Conservation (phyloP, 768 basidiomycete species). For the Tricholoma saponaceum region DNA sequence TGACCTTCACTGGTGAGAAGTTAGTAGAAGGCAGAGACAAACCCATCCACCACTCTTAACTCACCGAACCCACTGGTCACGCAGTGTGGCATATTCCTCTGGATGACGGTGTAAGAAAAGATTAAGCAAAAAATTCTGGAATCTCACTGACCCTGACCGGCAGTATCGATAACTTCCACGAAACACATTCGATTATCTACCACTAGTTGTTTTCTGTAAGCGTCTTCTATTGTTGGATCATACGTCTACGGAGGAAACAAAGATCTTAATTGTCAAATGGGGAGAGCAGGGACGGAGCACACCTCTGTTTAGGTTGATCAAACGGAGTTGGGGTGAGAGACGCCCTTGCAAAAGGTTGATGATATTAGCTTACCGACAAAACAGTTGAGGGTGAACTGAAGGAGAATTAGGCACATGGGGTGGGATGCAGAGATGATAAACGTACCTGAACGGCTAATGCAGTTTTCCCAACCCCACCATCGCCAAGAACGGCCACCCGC, state of each 20-base stretch:
- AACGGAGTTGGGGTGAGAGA: background rate
- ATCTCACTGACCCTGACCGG: constrained; percentile 79
- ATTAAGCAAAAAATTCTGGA: constrained; percentile 10
- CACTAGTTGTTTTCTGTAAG: constrained; percentile 91
- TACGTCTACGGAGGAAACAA: constrained; percentile 60
- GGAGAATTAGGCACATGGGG: constrained; percentile 6
- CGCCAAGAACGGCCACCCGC: constrained; percentile 94
- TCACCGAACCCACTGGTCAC: constrained; percentile 97
- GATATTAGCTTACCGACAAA: constrained; percentile 75
- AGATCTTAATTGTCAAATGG: constrained; percentile 9
- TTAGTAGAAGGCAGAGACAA: constrained; percentile 7
- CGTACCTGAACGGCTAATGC: constrained; percentile 91
- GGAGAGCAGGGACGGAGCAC: constrained; percentile 13
- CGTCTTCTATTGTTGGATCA: constrained; percentile 98
- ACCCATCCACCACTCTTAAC: constrained; percentile 24
- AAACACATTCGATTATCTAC: constrained; percentile 96
- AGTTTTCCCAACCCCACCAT: constrained; percentile 97
- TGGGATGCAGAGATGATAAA: constrained; percentile 8
- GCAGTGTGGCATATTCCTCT: constrained; percentile 97
- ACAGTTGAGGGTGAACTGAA: constrained; percentile 90
- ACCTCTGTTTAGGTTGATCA: constrained; percentile 48
- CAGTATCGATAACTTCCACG: constrained; percentile 96
- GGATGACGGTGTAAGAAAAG: constrained; percentile 13
- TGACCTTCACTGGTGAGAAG: constrained; percentile 74
- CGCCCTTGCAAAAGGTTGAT: constrained; percentile 6